Conservation (phyloP, 768 basidiomycete genomes). For the Termitomyces sp. region DNA sequence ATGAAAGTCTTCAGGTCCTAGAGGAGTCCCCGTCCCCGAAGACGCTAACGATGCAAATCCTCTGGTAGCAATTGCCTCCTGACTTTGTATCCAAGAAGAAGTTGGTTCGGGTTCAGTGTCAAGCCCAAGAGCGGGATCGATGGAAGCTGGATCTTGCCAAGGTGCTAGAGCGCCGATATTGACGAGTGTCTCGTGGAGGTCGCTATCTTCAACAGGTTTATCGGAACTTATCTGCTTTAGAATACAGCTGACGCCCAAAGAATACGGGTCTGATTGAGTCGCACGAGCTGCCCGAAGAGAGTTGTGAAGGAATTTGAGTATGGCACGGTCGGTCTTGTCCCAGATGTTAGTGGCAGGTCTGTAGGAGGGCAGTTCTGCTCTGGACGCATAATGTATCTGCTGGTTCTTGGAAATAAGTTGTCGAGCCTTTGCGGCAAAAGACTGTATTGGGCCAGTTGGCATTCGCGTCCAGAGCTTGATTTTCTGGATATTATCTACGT, state of each 20-base stretch:
- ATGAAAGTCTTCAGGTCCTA: conserved; percentile 64
- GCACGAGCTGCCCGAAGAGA: conserved; percentile 42
- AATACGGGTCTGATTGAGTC: conserved; percentile 62
- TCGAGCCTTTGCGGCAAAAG: conserved; percentile 48
- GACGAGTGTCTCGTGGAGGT: conserved; percentile 45
- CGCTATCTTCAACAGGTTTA: conserved; percentile 22
- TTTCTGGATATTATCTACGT: conserved; percentile 43
- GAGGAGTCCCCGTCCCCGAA: conserved; percentile 21
- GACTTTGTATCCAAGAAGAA: conserved; percentile 17
- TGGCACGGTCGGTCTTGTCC: conserved; percentile 44
- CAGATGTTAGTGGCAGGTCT: conserved; percentile 31
- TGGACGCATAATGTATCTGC: conserved; percentile 22
- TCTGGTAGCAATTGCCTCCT: conserved; percentile 22
- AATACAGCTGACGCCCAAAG: conserved; percentile 43
- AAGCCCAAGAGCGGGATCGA: conserved; percentile 31
- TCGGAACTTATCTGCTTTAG: conserved; percentile 49
- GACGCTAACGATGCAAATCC: conserved; percentile 16
- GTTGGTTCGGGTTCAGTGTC: conserved; percentile 25
- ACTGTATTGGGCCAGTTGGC: conserved; percentile 31
- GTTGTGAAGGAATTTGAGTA: conserved; percentile 54
- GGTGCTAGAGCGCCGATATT: conserved; percentile 72
- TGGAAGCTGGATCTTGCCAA: conserved; percentile 67
- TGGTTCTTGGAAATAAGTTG: conserved; percentile 31
- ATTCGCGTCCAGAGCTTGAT: conserved; percentile 44
- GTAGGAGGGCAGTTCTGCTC: conserved; percentile 23